phyloP scores from a whole-genome alignment of 768 basidiomycete genomes.

The Boletus rufocinnamomeus region DNA sequence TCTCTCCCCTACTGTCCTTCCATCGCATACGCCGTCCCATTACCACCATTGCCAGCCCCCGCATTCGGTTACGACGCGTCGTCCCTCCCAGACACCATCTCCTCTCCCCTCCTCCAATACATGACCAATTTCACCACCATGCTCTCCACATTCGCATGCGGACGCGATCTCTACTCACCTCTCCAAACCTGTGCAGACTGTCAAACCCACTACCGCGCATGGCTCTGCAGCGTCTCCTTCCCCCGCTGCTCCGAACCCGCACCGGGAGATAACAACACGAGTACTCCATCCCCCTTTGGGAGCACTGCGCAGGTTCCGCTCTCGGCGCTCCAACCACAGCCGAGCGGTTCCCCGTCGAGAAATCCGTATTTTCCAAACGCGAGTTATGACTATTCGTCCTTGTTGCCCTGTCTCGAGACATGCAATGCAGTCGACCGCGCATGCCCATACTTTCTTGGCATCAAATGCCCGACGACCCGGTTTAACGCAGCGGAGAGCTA shows the following conservation, averaged over 20 bases:
- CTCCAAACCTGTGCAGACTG: slow-evolving; percentile 78
- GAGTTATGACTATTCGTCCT: slow-evolving; percentile 50
- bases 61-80: slow-evolving; percentile 48
- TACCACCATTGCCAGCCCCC: slow-evolving; percentile 50
- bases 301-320: slow-evolving; percentile 37
- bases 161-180: slow-evolving; percentile 78
- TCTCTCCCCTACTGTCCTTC: slow-evolving; percentile 75
- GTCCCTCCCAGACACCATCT: slow-evolving; percentile 52
- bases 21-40: slow-evolving; percentile 67
- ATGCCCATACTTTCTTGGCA: slow-evolving; percentile 73
- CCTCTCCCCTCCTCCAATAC: slow-evolving; percentile 52
- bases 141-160: slow-evolving; percentile 75
- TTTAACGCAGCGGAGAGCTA: slow-evolving; percentile 73
- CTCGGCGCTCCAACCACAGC: slow-evolving; percentile 51
- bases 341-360: slow-evolving; percentile 43
- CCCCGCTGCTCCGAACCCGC: slow-evolving; percentile 68
- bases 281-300: slow-evolving; percentile 14
- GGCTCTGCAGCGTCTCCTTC: slow-evolving; percentile 76
- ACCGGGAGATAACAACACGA: slow-evolving; percentile 25
- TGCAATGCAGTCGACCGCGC: slow-evolving; percentile 74
- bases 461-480: slow-evolving; percentile 60
- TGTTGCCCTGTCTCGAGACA: slow-evolving; percentile 79
- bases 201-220: slow-evolving; percentile 67
- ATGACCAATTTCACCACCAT: slow-evolving; percentile 75
- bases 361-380: slow-evolving; percentile 51